Conservation (phyloP, 2,329 filamentous ascomycete genomes). For the Trichoderma harzianum region DNA sequence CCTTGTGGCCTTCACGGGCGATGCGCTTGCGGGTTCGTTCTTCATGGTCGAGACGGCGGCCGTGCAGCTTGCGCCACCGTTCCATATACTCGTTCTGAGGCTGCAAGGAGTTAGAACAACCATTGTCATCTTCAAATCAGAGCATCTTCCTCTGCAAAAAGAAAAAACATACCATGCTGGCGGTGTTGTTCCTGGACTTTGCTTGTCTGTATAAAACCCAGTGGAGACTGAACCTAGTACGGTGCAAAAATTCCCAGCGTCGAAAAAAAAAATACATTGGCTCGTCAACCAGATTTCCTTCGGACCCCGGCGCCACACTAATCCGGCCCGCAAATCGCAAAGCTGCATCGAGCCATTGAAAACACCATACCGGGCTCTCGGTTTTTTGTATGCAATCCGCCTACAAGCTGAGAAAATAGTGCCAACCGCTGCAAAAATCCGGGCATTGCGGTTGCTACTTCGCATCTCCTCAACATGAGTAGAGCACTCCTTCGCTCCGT, state of each 20-base stretch:
- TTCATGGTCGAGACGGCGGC: constrained; percentile 69
- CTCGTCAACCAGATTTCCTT: constrained; percentile 14
- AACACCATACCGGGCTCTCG: neutral
- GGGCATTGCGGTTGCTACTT: constrained; percentile 22
- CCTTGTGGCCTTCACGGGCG: constrained; percentile 86
- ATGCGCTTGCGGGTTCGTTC: constrained; percentile 83
- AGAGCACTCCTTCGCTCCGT: constrained; percentile 61
- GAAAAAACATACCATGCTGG: constrained; percentile 33
- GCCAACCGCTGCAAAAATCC: constrained; percentile 15
- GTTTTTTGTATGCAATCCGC: neutral
- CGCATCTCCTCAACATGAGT: constrained; percentile 41
- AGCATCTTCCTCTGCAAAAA: neutral
- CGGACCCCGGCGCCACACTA: constrained; percentile 35
- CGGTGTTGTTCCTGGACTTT: constrained; percentile 12
- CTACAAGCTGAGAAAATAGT: constrained; percentile 18
- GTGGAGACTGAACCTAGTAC: neutral
- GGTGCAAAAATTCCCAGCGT: constrained; percentile 28
- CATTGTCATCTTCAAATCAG: neutral
- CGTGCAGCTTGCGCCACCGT: constrained; percentile 59
- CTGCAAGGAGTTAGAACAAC: constrained; percentile 40
- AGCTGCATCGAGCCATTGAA: constrained; percentile 8
- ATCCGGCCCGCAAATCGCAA: constrained; percentile 27
- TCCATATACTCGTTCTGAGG: constrained; percentile 81
- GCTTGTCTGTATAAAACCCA: constrained; percentile 6
- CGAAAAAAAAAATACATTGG: constrained; percentile 22